phyloP scores from a whole-genome alignment of 345 rosid species.

The Garcia nutans region DNA sequence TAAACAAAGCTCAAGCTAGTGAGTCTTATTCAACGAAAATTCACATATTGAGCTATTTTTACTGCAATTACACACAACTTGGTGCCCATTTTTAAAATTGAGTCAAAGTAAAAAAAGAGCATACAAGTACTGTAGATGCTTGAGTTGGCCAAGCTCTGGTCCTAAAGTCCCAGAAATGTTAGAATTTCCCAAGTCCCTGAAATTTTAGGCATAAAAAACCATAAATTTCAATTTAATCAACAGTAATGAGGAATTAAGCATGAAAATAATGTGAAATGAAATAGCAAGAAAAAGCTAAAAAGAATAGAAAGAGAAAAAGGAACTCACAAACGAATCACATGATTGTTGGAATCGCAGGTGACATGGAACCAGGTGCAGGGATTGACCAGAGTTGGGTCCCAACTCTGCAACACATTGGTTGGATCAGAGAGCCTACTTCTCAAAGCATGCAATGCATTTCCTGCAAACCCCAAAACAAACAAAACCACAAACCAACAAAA shows the following conservation, averaged over 20 bases:
- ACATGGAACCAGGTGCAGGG: conserved; percentile 94
- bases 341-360: conserved; percentile 62
- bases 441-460: conserved; percentile 68
- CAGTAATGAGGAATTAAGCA: neutral
- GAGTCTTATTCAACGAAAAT: neutral
- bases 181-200: conserved; percentile 71
- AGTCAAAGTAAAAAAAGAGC: neutral
- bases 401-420: conserved; percentile 67
- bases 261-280: neutral
- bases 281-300: neutral
- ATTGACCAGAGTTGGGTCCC: conserved; percentile 89
- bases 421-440: conserved; percentile 69
- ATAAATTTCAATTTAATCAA: neutral
- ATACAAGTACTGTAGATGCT: conserved; percentile 69
- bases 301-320: neutral
- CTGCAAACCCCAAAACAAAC: conserved; percentile 34
- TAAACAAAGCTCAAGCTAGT: neutral
- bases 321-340: conserved; percentile 61
- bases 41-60: neutral
- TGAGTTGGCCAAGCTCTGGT: conserved; percentile 61
- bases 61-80: neutral
- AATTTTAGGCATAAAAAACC: neutral
- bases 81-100: neutral
- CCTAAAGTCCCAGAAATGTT: conserved; percentile 67
- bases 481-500: conserved; percentile 1